Conservation (phyloP, 2,329 filamentous ascomycete species). For the Fusarium albidum region DNA sequence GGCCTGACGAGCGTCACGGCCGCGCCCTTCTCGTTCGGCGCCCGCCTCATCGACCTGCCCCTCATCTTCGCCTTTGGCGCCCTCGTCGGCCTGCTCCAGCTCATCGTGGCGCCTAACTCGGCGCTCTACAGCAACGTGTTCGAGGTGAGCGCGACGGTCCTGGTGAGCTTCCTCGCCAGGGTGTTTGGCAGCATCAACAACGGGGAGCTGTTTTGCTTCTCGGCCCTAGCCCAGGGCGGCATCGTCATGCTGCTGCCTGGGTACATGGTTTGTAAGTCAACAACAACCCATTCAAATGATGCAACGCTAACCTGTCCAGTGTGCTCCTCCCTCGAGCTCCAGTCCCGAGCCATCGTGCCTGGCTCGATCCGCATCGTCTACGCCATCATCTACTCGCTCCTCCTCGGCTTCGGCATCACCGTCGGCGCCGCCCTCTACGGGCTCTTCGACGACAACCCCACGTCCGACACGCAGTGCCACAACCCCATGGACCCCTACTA, state of each 20-base stretch:
- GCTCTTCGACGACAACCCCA: slow-evolving; percentile 63
- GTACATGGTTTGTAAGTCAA: slow-evolving; percentile 63
- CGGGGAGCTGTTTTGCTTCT: slow-evolving; percentile 68
- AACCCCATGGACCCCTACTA: slow-evolving; percentile 52
- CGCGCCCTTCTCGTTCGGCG: slow-evolving; percentile 78
- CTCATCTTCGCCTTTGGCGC: slow-evolving; percentile 76
- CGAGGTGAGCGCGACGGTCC: slow-evolving; percentile 67
- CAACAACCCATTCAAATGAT: not conserved
- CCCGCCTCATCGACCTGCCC: slow-evolving; percentile 75
- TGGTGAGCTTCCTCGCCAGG: slow-evolving; percentile 69
- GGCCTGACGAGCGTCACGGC: slow-evolving; percentile 76
- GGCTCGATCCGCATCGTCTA: slow-evolving; percentile 79
- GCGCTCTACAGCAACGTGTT: slow-evolving; percentile 74
- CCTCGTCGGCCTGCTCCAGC: slow-evolving; percentile 73
- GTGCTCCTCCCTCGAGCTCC: slow-evolving; percentile 67
- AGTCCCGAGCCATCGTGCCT: slow-evolving; percentile 73
- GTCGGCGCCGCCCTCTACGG: slow-evolving; percentile 72
- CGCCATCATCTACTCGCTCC: slow-evolving; percentile 76
- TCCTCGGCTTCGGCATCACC: slow-evolving; percentile 77
- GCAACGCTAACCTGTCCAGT: slow-evolving; percentile 36
- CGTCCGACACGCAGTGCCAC: slow-evolving; percentile 51
- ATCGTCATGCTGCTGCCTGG: slow-evolving; percentile 73
- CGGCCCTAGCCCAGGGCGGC: slow-evolving; percentile 69
- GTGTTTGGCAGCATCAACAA: slow-evolving; percentile 67
- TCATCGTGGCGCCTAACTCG: slow-evolving; percentile 73